Conservation (phyloP, 148 eudicot species). For the Fagopyrum esculentum region DNA sequence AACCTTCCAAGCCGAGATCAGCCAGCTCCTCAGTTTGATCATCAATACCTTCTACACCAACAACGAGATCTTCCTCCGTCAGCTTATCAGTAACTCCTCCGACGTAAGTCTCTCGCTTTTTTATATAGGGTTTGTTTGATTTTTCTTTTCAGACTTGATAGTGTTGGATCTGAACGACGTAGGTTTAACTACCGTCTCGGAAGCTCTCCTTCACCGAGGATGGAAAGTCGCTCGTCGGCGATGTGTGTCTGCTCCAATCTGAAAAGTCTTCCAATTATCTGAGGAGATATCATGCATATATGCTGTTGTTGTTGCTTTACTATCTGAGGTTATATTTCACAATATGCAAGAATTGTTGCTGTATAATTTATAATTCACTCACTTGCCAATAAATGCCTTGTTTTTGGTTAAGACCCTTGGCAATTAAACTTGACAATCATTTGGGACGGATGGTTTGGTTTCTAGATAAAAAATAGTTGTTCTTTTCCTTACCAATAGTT, state of each 20-base stretch:
- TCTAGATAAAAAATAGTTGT: too few species aligned
- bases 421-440: too few species aligned
- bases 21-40: conserved; percentile 70
- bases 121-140: not conserved
- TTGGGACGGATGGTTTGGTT: too few species aligned
- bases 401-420: too few species aligned
- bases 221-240: conserved; percentile 82
- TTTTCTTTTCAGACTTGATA: not conserved
- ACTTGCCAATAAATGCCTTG: too few species aligned
- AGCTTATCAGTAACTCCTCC: conserved; percentile 67
- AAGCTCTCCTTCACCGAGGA: conserved; percentile 68
- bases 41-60: conserved; percentile 80
- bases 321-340: too few species aligned
- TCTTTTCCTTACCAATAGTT: too few species aligned
- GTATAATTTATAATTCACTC: too few species aligned
- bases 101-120: conserved; percentile 37
- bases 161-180: not conserved
- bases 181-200: conserved; percentile 28
- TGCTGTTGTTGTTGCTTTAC: too few species aligned
- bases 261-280: too few species aligned
- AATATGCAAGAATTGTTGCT: too few species aligned
- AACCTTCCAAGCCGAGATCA: conserved; percentile 85
- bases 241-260: conserved; percentile 41
- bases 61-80: conserved; percentile 86
- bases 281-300: too few species aligned